Evolutionary conservation across 208 protist species (phyloP).

Genomic region (Plasmodiophora brassicae): DNA sequence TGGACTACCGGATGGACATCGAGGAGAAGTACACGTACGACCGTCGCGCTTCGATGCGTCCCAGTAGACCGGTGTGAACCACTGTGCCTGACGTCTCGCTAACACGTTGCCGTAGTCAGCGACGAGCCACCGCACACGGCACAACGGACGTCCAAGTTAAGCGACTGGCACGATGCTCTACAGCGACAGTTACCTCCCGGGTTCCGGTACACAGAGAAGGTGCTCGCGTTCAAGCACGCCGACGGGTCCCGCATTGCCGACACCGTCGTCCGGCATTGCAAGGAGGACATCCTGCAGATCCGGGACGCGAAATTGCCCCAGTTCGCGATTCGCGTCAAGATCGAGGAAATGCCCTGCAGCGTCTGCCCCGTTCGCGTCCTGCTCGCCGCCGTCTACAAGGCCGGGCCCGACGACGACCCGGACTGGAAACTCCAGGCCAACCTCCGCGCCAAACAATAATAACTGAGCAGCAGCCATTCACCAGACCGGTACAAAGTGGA

Average conservation of each 20-base stretch:
- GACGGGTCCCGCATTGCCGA: neutral
- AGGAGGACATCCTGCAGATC: neutral
- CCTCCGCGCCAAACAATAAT: too few relatives aligned
- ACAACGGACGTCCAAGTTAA: too few relatives aligned
- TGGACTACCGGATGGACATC: neutral
- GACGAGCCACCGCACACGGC: too few relatives aligned
- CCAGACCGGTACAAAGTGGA: too few relatives aligned
- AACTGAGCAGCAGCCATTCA: too few relatives aligned
- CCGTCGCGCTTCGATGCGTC: too few relatives aligned
- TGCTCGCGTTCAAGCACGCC: neutral
- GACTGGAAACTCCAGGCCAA: too few relatives aligned
- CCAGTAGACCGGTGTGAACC: too few relatives aligned
- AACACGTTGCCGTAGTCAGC: too few relatives aligned
- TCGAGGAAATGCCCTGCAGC: neutral
- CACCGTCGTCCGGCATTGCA: constrained; percentile 2
- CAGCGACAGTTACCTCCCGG: neutral
- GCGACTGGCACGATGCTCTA: neutral
- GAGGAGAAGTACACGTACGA: neutral
- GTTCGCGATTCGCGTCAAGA: neutral
- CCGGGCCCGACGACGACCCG: too few relatives aligned
- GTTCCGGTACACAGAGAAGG: neutral
- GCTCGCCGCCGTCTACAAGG: neutral
- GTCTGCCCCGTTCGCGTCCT: constrained; percentile 23
- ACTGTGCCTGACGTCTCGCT: too few relatives aligned
- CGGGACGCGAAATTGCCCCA: neutral